Percentiles rank a stretch among this genome's conserved stretches.
Evolutionary conservation across 257 asterid species (phyloP).

Genomic region (Eustoma russellianum): DNA sequence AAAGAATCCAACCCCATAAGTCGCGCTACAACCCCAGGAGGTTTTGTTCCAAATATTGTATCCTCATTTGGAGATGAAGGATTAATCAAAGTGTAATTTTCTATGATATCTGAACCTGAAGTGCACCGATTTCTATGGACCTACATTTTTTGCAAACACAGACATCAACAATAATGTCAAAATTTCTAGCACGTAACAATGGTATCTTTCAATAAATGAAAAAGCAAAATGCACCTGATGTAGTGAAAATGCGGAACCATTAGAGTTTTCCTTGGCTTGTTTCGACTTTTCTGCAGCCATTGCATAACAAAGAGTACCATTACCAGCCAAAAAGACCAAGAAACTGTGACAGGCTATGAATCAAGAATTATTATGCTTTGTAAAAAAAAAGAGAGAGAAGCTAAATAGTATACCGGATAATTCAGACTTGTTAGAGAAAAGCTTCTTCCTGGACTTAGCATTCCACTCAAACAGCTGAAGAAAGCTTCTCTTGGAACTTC

Average conservation of each 20-base stretch:
- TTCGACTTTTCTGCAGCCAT: conserved; percentile 45
- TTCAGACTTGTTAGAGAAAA: conserved; percentile 69
- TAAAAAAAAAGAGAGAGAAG: too few species aligned
- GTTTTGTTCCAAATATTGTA: conserved; percentile 43
- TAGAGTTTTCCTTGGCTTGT: conserved; percentile 47
- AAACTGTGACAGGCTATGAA: not conserved
- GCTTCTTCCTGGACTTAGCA: conserved; percentile 82
- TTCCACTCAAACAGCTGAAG: conserved; percentile 97
- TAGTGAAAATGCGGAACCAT: conserved; percentile 33
- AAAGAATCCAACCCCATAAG: conserved; percentile 94
- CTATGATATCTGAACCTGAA: conserved; percentile 17
- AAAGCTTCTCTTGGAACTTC: conserved; percentile 72
- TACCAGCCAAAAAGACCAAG: conserved; percentile 3
- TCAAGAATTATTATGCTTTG: not conserved
- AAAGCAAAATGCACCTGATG: conserved; percentile 22
- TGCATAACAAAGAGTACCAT: conserved; percentile 9
- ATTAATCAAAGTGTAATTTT: conserved; percentile 27
- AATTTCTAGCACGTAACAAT: conserved; percentile 7
- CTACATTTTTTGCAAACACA: conserved; percentile 28
- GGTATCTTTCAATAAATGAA: conserved; percentile 5
- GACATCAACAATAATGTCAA: conserved; percentile 5
- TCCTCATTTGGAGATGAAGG: conserved; percentile 58
- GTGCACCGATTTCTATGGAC: conserved; percentile 42
- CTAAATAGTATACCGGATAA: conserved; percentile 39
- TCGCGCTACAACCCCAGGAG: conserved; percentile 98